Evolutionary conservation across 1,139 yeast species (phyloP).

Genomic region (Debaryomyces sp.): DNA sequence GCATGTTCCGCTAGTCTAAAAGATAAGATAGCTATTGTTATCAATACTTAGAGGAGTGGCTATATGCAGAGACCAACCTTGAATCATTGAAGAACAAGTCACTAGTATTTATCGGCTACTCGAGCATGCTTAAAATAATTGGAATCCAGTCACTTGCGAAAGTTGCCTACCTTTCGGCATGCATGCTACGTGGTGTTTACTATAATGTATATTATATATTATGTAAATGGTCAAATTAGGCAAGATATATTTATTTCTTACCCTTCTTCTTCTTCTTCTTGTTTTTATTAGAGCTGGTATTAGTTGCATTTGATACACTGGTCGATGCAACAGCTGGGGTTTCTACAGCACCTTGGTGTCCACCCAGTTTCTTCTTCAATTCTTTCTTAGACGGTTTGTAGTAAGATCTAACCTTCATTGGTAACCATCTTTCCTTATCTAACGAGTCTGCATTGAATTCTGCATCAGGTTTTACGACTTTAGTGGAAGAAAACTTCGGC

Average conservation of each 20-base stretch:
- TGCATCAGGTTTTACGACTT: slow-evolving; percentile 33
- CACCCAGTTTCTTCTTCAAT: slow-evolving; percentile 61
- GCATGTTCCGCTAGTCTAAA: neutral
- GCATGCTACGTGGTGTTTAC: neutral
- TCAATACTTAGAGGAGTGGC: too few species aligned
- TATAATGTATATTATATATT: neutral
- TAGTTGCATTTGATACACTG: slow-evolving; percentile 16
- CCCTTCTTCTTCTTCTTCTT: slow-evolving; percentile 58
- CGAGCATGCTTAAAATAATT: neutral
- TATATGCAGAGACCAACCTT: too few species aligned
- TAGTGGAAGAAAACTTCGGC: slow-evolving; percentile 42
- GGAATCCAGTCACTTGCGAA: neutral
- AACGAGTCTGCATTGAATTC: slow-evolving; percentile 25
- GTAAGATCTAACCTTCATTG: slow-evolving; percentile 79
- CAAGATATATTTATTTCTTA: slow-evolving; percentile 29
- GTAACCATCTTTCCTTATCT: slow-evolving; percentile 83
- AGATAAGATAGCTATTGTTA: too few species aligned
- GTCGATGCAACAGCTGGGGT: slow-evolving; percentile 20
- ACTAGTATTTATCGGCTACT: neutral
- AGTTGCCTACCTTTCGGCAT: neutral
- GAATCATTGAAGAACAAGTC: too few species aligned
- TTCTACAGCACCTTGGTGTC: slow-evolving; percentile 66
- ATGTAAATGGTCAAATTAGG: neutral
- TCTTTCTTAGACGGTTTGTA: slow-evolving; percentile 75
- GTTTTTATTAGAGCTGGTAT: slow-evolving; percentile 27